These are phyloP conservation scores for Lachnellula hyalina DNA, from an alignment of 2,329 filamentous ascomycete genomes.

Conservation along the genomic window DNA sequence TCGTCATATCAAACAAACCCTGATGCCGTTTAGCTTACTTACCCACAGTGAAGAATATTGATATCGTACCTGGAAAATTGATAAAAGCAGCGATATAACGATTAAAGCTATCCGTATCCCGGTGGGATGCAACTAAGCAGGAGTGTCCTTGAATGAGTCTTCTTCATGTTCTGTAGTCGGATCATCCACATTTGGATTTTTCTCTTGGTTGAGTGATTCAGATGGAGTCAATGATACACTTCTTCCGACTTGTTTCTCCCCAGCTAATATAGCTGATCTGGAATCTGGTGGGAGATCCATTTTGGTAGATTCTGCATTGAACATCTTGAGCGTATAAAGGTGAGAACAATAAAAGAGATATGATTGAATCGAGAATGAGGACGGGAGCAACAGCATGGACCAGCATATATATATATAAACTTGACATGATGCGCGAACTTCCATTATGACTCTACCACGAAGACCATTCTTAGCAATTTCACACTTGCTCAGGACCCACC, in stretches of 20 bases:
- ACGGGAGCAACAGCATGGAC: no score
- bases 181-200: slow-evolving; percentile 6
- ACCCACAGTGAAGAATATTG: neutral
- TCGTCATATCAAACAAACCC: slow-evolving; percentile 40
- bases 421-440: no score
- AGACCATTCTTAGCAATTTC: no score
- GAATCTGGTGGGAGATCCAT: slow-evolving; percentile 14
- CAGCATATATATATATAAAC: no score
- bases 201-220: slow-evolving; percentile 14
- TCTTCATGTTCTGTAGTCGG: slow-evolving; percentile 17
- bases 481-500: no score
- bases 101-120: slow-evolving; percentile 34
- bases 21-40: slow-evolving; percentile 2
- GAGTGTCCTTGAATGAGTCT: slow-evolving; percentile 8
- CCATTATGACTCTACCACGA: no score
- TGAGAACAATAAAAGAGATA: neutral
- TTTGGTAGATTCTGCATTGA: neutral
- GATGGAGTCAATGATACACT: slow-evolving; percentile 14
- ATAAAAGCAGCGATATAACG: slow-evolving; percentile 41
- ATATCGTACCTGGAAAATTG: slow-evolving; percentile 39
- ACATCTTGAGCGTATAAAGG: neutral
- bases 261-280: slow-evolving; percentile 17
- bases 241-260: slow-evolving; percentile 18
- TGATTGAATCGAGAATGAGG: neutral
- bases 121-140: slow-evolving; percentile 18